Evolutionary conservation across 2,329 filamentous ascomycete species (phyloP), one percentile per base, ranked within the genome.

Genomic region (Raffaelea albimanens): DNA sequence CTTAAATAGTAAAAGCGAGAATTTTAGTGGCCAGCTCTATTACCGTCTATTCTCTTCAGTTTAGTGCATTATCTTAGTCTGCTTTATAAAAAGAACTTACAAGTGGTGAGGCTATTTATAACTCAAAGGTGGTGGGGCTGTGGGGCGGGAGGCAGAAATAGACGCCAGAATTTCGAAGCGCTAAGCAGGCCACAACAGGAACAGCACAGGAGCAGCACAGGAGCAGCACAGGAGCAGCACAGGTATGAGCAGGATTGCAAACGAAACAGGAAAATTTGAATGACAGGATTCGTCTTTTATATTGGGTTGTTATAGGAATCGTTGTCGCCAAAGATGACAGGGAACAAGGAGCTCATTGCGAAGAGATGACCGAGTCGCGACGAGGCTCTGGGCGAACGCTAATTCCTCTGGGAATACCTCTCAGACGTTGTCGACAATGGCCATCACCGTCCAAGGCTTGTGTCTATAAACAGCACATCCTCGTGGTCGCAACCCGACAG

Each of bases 161-260:
- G 33, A 39, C 31, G 43, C 19, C 19, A 36, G 33, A 41, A 41
- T 23, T 41, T 23, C 40, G 20, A 41, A 41, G 40, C 40, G 40
- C 40, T 41, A 41, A 23, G 19, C 40, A 41, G 20, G 40, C 40
- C 20, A 23, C 20, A 22, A 23, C 40, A 41, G 40, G 40, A 41
- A 23, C 22, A 41, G 40, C 40, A 41, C 18, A 40, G 39, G 39
- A 18, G 8, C 34, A 10, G 40, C 40, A 41, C 40, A 41, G 20
- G 40, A 25, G 22, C 40, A 41, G 40, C 40, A 41, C 40, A 41
- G 13, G 40, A 16, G 22, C 13, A 14, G 40, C 20, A 41, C 40
- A 41, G 20, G 40, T 41, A 41, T 23, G 20, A 41, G 22, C 40
- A 41, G 40, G 40, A 41, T 41, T 41, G 40, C 40, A 41, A 23